phyloP scores from a whole-genome alignment of 176 grass and related monocot genomes.

The Zizania latifolia region DNA sequence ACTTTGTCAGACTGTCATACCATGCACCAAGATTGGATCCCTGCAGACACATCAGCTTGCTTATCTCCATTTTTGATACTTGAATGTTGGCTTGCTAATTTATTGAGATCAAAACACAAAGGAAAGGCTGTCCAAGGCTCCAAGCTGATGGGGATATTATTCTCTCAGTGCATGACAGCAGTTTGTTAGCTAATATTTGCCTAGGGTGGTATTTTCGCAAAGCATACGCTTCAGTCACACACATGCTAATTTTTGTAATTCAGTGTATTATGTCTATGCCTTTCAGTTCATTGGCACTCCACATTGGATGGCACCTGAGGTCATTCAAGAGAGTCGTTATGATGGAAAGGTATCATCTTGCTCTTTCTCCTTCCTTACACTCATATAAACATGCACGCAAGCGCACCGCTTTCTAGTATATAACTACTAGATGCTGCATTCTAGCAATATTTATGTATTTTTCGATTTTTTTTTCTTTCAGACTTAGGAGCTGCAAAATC shows the following conservation, averaged over 20 bases:
- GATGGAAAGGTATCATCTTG: constrained; percentile 78
- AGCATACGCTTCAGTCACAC: neutral
- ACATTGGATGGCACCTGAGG: constrained; percentile 99
- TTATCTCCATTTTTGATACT: neutral
- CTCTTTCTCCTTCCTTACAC: neutral
- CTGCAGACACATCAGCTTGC: neutral
- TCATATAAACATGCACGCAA: neutral
- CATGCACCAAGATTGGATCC: neutral
- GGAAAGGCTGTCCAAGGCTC: neutral
- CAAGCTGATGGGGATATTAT: neutral
- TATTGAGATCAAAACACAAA: neutral
- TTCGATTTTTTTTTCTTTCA: neutral
- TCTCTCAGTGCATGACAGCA: neutral
- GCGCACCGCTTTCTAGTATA: neutral
- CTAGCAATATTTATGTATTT: constrained; percentile 15
- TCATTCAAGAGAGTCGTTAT: constrained; percentile 99
- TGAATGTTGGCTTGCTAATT: neutral
- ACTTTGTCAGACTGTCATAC: neutral
- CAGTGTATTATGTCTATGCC: constrained; percentile 29
- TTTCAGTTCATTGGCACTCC: constrained; percentile 98
- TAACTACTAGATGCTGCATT: constrained; percentile 5
- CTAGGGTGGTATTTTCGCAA: neutral
- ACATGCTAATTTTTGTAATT: constrained; percentile 8
- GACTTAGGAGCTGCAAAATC: neutral
- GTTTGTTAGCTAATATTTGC: neutral